Percentiles rank a stretch among this genome's conserved stretches.
Conservation (phyloP, 2,329 filamentous ascomycete species). For the Hypoxylon sp. region DNA sequence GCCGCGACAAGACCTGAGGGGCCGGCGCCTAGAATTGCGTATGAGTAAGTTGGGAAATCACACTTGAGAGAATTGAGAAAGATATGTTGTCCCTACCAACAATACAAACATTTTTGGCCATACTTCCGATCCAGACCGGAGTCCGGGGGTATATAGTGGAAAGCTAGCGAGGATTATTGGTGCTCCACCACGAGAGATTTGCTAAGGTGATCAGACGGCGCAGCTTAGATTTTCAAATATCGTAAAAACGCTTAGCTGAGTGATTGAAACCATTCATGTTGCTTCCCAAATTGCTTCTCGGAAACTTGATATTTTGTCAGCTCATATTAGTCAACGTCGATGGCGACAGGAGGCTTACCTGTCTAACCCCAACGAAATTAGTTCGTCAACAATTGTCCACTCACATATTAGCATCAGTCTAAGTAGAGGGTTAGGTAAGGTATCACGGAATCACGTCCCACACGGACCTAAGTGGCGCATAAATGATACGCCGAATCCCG, state of each 20-base stretch:
- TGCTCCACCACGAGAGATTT: constrained; percentile 16
- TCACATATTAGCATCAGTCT: neutral
- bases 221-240: constrained; percentile 12
- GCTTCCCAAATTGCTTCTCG: neutral
- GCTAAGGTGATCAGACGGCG: constrained; percentile 12
- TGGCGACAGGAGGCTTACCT: neutral
- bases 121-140: constrained; percentile 40
- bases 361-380: constrained; percentile 10
- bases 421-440: neutral
- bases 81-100: constrained; percentile 58
- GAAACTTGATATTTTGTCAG: neutral
- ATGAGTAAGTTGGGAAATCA: constrained; percentile 20
- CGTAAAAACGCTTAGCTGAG: neutral
- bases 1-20: constrained; percentile 78
- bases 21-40: constrained; percentile 69
- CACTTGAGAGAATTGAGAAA: neutral
- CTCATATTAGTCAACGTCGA: constrained; percentile 2
- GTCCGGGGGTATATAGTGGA: constrained; percentile 27
- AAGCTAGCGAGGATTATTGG: constrained; percentile 30
- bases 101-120: constrained; percentile 67
- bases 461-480: constrained; percentile 26
- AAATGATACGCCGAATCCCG: constrained; percentile 38
- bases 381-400: constrained; percentile 14
- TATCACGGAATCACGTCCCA: constrained; percentile 13
- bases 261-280: constrained; percentile 13